A percentile compares a stretch with the other conserved stretches of the same genome.
These are phyloP conservation scores for Pelargonium australe DNA, from an alignment of 441 rosid species.

Conservation along the genomic window DNA sequence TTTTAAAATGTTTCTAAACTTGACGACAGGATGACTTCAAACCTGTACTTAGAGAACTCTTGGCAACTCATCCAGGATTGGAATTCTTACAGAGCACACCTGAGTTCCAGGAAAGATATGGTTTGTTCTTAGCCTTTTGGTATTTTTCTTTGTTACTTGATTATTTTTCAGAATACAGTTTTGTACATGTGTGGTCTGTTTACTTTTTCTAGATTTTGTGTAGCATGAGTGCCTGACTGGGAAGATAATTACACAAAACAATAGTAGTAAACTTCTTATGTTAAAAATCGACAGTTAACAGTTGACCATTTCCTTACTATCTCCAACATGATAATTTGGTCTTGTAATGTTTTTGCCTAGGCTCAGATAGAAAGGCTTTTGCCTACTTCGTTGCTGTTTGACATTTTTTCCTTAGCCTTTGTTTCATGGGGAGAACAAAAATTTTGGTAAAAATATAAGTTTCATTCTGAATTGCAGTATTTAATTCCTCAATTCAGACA, in stretches of 20 bases:
- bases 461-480: too few species aligned
- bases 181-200: neutral
- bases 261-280: neutral
- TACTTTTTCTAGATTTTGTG: neutral
- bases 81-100: slow-evolving; percentile 94
- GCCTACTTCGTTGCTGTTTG: neutral
- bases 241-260: neutral
- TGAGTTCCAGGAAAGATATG: slow-evolving; percentile 99
- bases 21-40: slow-evolving; percentile 85
- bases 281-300: neutral
- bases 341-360: neutral
- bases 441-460: too few species aligned
- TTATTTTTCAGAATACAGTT: slow-evolving; percentile 8
- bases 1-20: slow-evolving; percentile 18
- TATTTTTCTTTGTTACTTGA: slow-evolving; percentile 7
- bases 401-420: too few species aligned
- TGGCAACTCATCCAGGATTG: slow-evolving; percentile 96
- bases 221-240: neutral
- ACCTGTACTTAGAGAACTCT: slow-evolving; percentile 70
- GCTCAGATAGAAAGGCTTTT: neutral
- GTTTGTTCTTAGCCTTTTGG: slow-evolving; percentile 36
- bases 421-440: too few species aligned
- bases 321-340: neutral
- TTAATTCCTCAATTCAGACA: too few species aligned
- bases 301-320: neutral